Evolutionary conservation across 1,284 basidiomycete genomes (phyloP), one percentile per base, ranked within the genome.

Genomic region (Meripilus lineatus): DNA sequence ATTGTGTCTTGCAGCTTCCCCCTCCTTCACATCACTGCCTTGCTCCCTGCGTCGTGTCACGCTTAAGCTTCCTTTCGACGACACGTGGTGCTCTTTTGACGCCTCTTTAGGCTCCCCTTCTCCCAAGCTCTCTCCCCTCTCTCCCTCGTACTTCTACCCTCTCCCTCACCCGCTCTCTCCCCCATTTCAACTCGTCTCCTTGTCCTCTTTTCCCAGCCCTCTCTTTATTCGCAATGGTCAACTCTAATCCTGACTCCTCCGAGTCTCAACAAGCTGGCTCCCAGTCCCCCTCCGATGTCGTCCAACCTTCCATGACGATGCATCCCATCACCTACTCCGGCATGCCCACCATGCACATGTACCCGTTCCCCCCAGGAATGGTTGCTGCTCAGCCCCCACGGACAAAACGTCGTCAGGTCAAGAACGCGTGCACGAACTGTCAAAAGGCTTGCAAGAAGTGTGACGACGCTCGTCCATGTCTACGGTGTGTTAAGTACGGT

Each of bases 401-500:
- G 50, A 72, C 81, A 25, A 92, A 92, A 66, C 84, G 89, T 53
- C 75, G 84, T 49, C 89, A 92, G 61, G 89, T 92, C 70, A 92
- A 92, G 77, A 91, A 90, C 55, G 89, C 89, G 43, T 92, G 89
- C 66, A 88, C 86, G 37, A 87, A 88, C 56, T 92, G 89, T 61
- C 89, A 91, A 65, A 89, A 87, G 63, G 85, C 89, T 1, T 92
- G 88, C 74, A 92, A 92, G 73, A 90, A 90, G 65, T 92, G 89
- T 63, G 89, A 92, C 67, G 86, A 89, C 57, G 86, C 84, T 48
- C 74, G 89, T 47, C 89, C 89, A 48, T 92, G 89, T 63, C 79
- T 87, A 51, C 83, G 89, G 52, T 92, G 89, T 56, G 81, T 89
- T 63, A 89, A 86, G 67, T 92, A 92, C 57, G 87, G 87, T 58